A percentile compares a stretch with the other conserved stretches of the same genome.
Conservation (phyloP, 352 stramenopile species). For the Hyaloperonospora brassicae region DNA sequence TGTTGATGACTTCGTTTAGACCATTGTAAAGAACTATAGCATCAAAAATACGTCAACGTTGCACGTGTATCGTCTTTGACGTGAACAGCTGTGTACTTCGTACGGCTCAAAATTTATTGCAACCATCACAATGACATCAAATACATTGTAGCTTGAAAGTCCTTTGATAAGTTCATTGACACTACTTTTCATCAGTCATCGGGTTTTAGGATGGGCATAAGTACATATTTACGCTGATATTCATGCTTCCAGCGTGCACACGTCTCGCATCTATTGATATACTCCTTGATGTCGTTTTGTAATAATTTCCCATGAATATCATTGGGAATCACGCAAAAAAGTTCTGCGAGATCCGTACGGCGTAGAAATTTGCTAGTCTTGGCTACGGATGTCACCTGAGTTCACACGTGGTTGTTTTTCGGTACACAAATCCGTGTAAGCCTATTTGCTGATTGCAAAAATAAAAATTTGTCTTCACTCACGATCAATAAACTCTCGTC, state of each 20-base stretch:
- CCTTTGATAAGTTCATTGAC: slow-evolving; percentile 1
- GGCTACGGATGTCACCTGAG: background rate
- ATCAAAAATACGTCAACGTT: slow-evolving; percentile 10
- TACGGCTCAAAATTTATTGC: background rate
- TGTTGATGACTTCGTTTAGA: background rate
- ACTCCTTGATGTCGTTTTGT: background rate
- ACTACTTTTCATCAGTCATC: background rate
- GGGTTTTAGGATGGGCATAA: background rate
- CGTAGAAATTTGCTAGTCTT: background rate
- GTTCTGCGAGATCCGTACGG: background rate
- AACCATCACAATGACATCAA: background rate
- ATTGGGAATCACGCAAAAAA: background rate
- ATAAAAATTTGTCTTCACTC: background rate
- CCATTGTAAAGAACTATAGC: slow-evolving; percentile 5
- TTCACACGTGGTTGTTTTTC: background rate
- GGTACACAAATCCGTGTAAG: background rate
- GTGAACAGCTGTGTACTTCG: background rate
- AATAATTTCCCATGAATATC: background rate
- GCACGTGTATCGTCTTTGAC: slow-evolving; percentile 12
- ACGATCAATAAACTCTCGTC: background rate
- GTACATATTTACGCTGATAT: background rate
- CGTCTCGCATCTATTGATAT: background rate
- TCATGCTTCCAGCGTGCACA: slow-evolving; percentile 1
- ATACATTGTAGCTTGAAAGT: background rate
- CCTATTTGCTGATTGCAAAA: background rate